Conservation (phyloP, 169 alveolate species). For the Plasmodium cynomolgi region DNA sequence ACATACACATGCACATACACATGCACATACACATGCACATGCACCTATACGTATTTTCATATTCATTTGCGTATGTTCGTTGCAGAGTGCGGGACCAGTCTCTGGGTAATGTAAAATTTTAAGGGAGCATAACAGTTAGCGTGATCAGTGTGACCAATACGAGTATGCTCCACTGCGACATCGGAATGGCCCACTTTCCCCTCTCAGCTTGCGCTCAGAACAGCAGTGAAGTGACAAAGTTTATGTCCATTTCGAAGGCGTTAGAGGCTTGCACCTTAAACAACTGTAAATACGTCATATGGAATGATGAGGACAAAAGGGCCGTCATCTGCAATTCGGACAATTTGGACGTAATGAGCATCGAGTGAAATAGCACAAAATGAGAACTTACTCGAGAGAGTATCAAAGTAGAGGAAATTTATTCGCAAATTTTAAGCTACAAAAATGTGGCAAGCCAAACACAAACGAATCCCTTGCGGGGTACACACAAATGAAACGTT, state of each 20-base stretch:
- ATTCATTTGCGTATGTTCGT: background rate
- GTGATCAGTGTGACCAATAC: background rate
- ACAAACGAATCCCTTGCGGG: background rate
- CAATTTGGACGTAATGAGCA: conserved; percentile 15
- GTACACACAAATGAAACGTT: background rate
- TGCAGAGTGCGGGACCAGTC: conserved; percentile 59
- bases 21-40: background rate
- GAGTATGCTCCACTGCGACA: background rate
- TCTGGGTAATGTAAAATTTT: conserved; percentile 8
- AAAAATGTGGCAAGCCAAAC: background rate
- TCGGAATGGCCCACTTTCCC: background rate
- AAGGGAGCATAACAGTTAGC: background rate
- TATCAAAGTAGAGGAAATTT: background rate
- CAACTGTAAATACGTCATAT: conserved; percentile 52
- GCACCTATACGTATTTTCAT: background rate
- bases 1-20: background rate
- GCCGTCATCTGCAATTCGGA: conserved; percentile 43
- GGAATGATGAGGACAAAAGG: conserved; percentile 52
- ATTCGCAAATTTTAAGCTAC: background rate
- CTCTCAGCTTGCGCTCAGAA: conserved; percentile 51
- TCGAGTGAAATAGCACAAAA: background rate
- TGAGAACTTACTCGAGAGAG: background rate
- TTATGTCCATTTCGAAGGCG: conserved; percentile 50
- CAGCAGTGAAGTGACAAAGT: conserved; percentile 9
- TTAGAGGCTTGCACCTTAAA: conserved; percentile 47